phyloP scores from a whole-genome alignment of 2,329 filamentous ascomycete genomes.

The Escovopsis weberi region DNA sequence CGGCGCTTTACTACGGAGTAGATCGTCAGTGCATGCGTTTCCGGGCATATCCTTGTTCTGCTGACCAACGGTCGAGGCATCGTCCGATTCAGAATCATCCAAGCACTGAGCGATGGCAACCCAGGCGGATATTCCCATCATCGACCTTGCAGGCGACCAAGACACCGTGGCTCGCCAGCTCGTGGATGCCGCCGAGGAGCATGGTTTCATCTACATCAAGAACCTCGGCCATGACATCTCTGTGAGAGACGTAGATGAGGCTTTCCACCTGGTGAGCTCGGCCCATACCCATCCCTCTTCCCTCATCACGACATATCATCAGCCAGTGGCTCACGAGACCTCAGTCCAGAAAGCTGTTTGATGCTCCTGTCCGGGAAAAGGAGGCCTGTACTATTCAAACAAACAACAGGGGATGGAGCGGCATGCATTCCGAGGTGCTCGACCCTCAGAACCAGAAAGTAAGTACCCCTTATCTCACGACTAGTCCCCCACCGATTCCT shows the following conservation, averaged over 20 bases:
- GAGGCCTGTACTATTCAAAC: slow-evolving; percentile 57
- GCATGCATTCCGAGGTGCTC: slow-evolving; percentile 76
- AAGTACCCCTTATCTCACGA: slow-evolving; percentile 12
- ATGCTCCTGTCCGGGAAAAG: slow-evolving; percentile 56
- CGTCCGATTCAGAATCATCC: not conserved
- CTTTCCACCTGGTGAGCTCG: slow-evolving; percentile 55
- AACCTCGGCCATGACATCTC: slow-evolving; percentile 59
- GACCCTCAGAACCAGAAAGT: slow-evolving; percentile 73
- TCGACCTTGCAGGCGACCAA: slow-evolving; percentile 55
- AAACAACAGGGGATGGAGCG: slow-evolving; percentile 79
- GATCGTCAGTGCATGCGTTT: too few species aligned
- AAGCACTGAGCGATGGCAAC: slow-evolving; percentile 8
- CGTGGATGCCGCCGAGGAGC: slow-evolving; percentile 63
- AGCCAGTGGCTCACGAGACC: not conserved
- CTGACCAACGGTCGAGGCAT: not conserved
- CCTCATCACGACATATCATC: not conserved
- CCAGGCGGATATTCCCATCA: slow-evolving; percentile 53
- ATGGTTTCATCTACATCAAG: slow-evolving; percentile 83
- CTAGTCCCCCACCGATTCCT: not conserved
- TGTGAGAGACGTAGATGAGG: slow-evolving; percentile 46
- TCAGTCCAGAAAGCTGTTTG: slow-evolving; percentile 57
- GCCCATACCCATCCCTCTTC: not conserved
- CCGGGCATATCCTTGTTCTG: not conserved
- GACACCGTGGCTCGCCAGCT: slow-evolving; percentile 49
- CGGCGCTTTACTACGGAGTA: too few species aligned